These are phyloP conservation scores for Cotoneaster glaucophyllus DNA, from an alignment of 306 rosid species.

Conservation along the genomic window DNA sequence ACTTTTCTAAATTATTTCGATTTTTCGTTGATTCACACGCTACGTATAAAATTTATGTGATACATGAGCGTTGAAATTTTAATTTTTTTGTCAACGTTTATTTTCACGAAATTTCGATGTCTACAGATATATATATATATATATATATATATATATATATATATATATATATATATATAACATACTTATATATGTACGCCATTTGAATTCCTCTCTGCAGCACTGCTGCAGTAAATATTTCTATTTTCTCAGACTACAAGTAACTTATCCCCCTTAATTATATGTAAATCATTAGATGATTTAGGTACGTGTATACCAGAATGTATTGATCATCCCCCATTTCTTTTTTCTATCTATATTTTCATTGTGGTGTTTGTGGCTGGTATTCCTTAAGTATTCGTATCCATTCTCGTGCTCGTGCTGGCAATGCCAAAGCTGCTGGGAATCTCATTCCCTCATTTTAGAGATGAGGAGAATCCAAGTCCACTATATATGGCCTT, in stretches of 20 bases:
- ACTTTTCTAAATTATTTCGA: no score
- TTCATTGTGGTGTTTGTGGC: not conserved
- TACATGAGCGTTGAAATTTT: no score
- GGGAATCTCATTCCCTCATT: constrained; percentile 71
- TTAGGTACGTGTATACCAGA: not conserved
- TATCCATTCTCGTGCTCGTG: constrained; percentile 33
- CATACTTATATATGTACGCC: not conserved
- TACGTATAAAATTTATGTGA: no score
- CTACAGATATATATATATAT: no score
- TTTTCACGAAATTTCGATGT: no score
- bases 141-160: no score
- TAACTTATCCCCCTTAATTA: not conserved
- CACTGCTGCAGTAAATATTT: not conserved
- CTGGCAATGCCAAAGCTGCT: constrained; percentile 40
- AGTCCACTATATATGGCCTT: constrained; percentile 38
- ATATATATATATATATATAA: no score
- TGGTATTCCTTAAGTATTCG: constrained; percentile 14
- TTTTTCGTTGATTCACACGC: no score
- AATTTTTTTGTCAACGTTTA: no score
- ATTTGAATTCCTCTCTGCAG: constrained; percentile 25
- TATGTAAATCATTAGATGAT: not conserved
- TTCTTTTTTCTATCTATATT: not conserved
- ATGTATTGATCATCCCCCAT: no score
- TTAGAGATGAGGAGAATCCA: constrained; percentile 40
- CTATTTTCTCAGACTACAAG: not conserved